Percentiles rank a stretch among this genome's conserved stretches.
Conservation (phyloP, 306 rosid species). For the Sphenostylis stenocarpa region DNA sequence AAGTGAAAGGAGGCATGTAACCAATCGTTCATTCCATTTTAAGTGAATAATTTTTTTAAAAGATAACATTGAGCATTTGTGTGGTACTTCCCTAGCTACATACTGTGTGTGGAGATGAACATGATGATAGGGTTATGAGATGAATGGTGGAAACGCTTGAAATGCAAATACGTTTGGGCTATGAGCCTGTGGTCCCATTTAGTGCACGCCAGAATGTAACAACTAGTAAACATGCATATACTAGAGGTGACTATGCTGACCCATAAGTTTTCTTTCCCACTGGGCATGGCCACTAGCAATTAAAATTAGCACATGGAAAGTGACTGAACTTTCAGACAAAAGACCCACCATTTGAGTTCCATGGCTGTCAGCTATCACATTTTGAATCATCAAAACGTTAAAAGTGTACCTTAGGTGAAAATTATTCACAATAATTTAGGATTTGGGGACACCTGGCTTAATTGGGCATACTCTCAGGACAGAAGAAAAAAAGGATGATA, state of each 20-base stretch:
- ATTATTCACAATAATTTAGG: neutral
- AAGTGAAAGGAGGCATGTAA: too few species aligned
- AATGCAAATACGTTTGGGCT: neutral
- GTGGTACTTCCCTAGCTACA: too few species aligned
- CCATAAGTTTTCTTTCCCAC: neutral
- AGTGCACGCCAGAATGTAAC: neutral
- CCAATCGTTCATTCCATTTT: too few species aligned
- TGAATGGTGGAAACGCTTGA: conserved; percentile 16
- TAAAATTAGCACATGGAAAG: neutral
- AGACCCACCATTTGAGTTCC: neutral
- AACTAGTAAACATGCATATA: neutral
- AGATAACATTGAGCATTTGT: too few species aligned
- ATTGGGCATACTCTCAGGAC: too few species aligned
- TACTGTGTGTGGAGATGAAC: too few species aligned
- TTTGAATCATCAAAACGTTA: neutral
- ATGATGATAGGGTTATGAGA: conserved; percentile 14
- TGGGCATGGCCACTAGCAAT: neutral
- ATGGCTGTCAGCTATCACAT: neutral
- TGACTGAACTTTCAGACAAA: neutral
- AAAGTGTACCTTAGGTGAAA: neutral
- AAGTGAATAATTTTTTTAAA: too few species aligned
- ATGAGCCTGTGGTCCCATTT: neutral
- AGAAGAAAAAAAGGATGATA: too few species aligned
- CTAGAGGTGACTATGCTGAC: neutral
- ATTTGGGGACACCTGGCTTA: neutral